Evolutionary conservation across 164 flowering plant genomes (phyloP).

Genomic region (Stephania cephalantha): DNA sequence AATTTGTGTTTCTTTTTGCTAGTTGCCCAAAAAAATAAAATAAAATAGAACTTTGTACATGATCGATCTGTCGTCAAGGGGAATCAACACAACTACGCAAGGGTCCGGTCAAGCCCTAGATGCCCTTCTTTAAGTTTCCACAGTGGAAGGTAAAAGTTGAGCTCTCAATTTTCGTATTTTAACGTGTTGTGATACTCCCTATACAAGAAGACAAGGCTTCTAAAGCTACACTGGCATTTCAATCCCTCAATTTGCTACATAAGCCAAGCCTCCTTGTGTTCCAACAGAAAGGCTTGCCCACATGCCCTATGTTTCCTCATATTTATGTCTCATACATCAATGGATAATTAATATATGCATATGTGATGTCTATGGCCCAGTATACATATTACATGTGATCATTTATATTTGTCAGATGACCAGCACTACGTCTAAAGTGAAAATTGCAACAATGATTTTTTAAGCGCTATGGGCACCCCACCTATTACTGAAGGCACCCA

Average conservation of each 20-base stretch:
- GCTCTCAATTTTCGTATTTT: background rate
- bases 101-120: too few species aligned
- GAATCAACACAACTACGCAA: background rate
- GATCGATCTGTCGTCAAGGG: background rate
- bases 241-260: background rate
- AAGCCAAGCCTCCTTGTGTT: background rate
- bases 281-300: background rate
- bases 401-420: too few species aligned
- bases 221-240: background rate
- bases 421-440: too few species aligned
- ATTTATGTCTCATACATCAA: background rate
- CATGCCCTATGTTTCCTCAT: constrained; percentile 2
- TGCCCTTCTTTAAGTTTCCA: background rate
- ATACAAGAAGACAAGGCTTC: background rate
- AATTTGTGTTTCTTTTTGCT: too few species aligned
- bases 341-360: background rate
- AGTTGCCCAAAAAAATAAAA: too few species aligned
- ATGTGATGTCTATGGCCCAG: background rate
- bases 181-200: background rate
- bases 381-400: too few species aligned
- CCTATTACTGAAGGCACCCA: too few species aligned
- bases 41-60: background rate
- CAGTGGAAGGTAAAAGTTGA: background rate
- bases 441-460: too few species aligned
- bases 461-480: too few species aligned